Percentiles rank a stretch among this genome's conserved stretches.
phyloP scores from a whole-genome alignment of 1,139 yeast species.

The Saccharomycopsis phalli region DNA sequence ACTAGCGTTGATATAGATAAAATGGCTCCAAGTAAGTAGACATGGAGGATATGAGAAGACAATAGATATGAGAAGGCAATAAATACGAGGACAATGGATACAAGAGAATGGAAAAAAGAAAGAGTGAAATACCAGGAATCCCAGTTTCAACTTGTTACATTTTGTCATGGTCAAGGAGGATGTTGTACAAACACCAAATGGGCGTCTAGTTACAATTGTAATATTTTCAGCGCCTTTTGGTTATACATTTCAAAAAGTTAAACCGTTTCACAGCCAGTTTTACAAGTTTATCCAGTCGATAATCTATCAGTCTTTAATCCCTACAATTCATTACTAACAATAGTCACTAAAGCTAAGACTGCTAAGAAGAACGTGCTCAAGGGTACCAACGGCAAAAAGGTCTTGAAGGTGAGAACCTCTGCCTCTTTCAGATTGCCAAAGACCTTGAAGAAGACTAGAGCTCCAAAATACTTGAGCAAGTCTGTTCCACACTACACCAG shows the following conservation, averaged over 20 bases:
- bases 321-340: background rate
- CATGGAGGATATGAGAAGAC: no score
- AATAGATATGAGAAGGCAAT: background rate
- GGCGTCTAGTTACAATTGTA: no score
- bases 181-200: no score
- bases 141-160: no score
- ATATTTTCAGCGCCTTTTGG: no score
- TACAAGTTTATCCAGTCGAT: background rate
- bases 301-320: slow-evolving; percentile 2
- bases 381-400: slow-evolving; percentile 92
- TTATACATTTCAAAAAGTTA: no score
- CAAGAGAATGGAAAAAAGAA: no score
- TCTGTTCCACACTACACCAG: slow-evolving; percentile 97
- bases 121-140: no score
- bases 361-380: slow-evolving; percentile 99
- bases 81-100: background rate
- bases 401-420: slow-evolving; percentile 87
- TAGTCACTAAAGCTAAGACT: slow-evolving; percentile 65
- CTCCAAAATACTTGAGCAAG: slow-evolving; percentile 94
- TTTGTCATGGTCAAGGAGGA: no score
- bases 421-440: slow-evolving; percentile 97
- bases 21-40: slow-evolving; percentile 45
- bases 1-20: no score
- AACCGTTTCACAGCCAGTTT: no score
- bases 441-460: slow-evolving; percentile 88